Conservation (phyloP, 176 grass and related monocot species). For the Leersia perrieri region DNA sequence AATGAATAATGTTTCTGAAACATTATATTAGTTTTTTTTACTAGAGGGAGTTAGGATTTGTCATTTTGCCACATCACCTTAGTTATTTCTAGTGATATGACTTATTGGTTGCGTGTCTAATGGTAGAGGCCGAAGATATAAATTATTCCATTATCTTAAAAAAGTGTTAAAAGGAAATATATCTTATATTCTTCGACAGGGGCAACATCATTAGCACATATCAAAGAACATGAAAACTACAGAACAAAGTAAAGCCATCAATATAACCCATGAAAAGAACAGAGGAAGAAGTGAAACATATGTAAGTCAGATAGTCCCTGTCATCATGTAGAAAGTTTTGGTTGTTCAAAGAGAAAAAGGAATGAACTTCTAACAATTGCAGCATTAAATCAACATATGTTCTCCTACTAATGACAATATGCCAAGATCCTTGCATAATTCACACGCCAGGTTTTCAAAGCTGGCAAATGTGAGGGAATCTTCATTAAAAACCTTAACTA, state of each 20-base stretch:
- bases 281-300: background rate
- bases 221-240: background rate
- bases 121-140: too few relatives aligned
- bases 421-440: background rate
- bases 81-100: too few relatives aligned
- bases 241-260: background rate
- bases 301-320: background rate
- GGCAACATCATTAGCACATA: background rate
- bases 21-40: too few relatives aligned
- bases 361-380: background rate
- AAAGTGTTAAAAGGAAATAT: too few relatives aligned
- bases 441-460: background rate
- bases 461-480: background rate
- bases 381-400: background rate
- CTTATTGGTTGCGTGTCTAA: too few relatives aligned
- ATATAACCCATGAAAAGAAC: background rate
- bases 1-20: too few relatives aligned
- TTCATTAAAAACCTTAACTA: background rate
- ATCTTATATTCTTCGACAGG: too few relatives aligned
- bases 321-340: background rate
- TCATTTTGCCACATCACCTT: too few relatives aligned
- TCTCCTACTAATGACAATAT: background rate
- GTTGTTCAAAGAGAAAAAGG: background rate
- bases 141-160: too few relatives aligned
- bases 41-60: too few relatives aligned